Evolutionary conservation across 2,329 filamentous ascomycete species (phyloP).

Genomic region (Arthroderma sp.): DNA sequence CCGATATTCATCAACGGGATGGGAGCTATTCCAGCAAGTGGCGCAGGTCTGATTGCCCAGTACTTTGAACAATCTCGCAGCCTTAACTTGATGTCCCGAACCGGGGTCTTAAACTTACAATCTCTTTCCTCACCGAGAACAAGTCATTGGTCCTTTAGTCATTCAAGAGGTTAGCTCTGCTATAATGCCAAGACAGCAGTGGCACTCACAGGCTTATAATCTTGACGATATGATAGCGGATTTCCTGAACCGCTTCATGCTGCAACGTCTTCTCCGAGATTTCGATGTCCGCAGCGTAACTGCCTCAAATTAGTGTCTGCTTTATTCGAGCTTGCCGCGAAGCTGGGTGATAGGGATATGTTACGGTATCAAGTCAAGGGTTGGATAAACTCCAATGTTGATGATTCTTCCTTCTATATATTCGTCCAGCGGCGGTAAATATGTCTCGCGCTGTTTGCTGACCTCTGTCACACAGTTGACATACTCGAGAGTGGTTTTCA

Average conservation of each 20-base stretch:
- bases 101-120: conserved; percentile 3
- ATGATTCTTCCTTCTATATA: conserved; percentile 8
- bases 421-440: conserved; percentile 6
- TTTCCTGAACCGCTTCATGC: conserved; percentile 5
- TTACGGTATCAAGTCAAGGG: conserved; percentile 8
- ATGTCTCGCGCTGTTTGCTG: conserved; percentile 7
- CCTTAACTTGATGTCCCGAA: not conserved
- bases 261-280: conserved; percentile 2
- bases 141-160: conserved; percentile 6
- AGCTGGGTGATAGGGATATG: not conserved
- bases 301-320: not conserved
- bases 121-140: conserved; percentile 8
- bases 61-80: not conserved
- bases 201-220: conserved; percentile 6
- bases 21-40: not conserved
- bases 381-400: conserved; percentile 8
- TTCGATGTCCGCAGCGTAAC: conserved; percentile 3
- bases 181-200: not conserved
- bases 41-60: too few relatives aligned
- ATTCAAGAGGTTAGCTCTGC: not conserved
- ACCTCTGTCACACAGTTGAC: conserved; percentile 5
- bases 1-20: not conserved
- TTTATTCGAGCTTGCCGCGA: not conserved
- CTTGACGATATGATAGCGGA: conserved; percentile 6
- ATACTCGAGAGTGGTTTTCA: conserved; percentile 7